Evolutionary conservation across 2,329 filamentous ascomycete genomes (phyloP).

Genomic region (Pseudopithomyces maydicus): DNA sequence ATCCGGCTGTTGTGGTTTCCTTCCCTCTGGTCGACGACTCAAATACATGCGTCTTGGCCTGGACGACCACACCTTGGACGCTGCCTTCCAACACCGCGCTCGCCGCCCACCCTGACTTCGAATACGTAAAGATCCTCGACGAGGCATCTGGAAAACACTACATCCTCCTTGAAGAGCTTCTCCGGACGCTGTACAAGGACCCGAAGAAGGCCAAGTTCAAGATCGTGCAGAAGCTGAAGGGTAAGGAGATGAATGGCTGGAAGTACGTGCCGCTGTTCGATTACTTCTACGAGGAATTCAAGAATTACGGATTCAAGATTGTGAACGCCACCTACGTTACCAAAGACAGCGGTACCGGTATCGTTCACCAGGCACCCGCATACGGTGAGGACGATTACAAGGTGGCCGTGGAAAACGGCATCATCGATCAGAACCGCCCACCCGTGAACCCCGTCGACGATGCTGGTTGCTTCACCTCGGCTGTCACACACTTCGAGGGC

Average conservation of each 20-base stretch:
- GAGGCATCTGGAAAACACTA: slow-evolving; percentile 82
- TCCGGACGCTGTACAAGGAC: slow-evolving; percentile 88
- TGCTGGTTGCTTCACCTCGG: slow-evolving; percentile 75
- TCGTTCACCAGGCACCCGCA: slow-evolving; percentile 91
- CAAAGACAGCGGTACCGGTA: slow-evolving; percentile 86
- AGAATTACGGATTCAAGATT: slow-evolving; percentile 81
- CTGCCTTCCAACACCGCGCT: slow-evolving; percentile 80
- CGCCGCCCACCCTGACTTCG: slow-evolving; percentile 79
- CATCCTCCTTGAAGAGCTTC: slow-evolving; percentile 79
- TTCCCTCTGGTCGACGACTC: slow-evolving; percentile 83
- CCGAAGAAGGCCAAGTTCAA: slow-evolving; percentile 94
- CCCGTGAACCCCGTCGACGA: slow-evolving; percentile 95
- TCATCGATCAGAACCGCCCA: slow-evolving; percentile 75
- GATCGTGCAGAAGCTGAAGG: slow-evolving; percentile 77
- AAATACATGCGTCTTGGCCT: slow-evolving; percentile 76
- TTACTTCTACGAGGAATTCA: slow-evolving; percentile 89
- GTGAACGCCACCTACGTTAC: slow-evolving; percentile 86
- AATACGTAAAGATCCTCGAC: slow-evolving; percentile 86
- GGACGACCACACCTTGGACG: slow-evolving; percentile 89
- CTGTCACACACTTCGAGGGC: slow-evolving; percentile 80
- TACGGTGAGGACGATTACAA: slow-evolving; percentile 97
- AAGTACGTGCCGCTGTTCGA: slow-evolving; percentile 87
- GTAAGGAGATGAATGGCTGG: slow-evolving; percentile 85
- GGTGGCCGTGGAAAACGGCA: slow-evolving; percentile 74
- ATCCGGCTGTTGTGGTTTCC: slow-evolving; percentile 85